A percentile compares a stretch with the other conserved stretches of the same genome.
Evolutionary conservation across 2,329 filamentous ascomycete genomes (phyloP).

Genomic region (Amauroascus niger): DNA sequence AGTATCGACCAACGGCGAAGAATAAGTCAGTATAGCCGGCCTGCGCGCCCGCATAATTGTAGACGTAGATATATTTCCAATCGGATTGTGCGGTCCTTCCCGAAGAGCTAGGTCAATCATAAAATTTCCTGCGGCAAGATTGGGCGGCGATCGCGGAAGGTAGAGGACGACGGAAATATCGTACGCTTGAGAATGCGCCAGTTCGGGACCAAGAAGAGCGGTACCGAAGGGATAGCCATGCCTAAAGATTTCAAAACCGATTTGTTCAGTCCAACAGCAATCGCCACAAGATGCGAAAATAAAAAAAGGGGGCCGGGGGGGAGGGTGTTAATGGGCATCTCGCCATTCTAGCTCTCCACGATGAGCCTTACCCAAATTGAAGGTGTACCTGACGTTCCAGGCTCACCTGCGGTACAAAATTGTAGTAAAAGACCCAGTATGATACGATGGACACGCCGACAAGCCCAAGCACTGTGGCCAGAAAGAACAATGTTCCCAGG

Average conservation of each 20-base stretch:
- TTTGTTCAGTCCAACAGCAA: neutral
- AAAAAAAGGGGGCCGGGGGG: neutral
- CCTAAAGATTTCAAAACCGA: constrained; percentile 21
- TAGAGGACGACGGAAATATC: constrained; percentile 67
- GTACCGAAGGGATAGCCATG: constrained; percentile 45
- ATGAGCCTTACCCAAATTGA: constrained; percentile 48
- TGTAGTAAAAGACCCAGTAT: constrained; percentile 59
- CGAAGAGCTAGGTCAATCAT: constrained; percentile 72
- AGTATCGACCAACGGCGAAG: constrained; percentile 57
- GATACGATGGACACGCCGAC: constrained; percentile 50
- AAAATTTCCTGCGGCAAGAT: constrained; percentile 76
- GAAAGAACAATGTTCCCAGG: constrained; percentile 48
- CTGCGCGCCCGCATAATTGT: constrained; percentile 58
- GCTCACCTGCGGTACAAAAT: constrained; percentile 57
- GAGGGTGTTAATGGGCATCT: neutral
- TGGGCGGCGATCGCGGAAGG: constrained; percentile 67
- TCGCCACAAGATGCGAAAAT: too few species aligned
- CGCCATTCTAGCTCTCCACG: neutral
- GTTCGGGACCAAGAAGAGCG: constrained; percentile 41
- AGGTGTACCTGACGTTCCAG: constrained; percentile 54
- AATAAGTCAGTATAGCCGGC: constrained; percentile 69
- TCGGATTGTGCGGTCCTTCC: constrained; percentile 31
- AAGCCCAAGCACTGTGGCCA: constrained; percentile 45
- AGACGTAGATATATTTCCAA: constrained; percentile 25
- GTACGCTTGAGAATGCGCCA: constrained; percentile 69